Conservation (phyloP, 441 rosid genomes). For the Eruca vesicaria region DNA sequence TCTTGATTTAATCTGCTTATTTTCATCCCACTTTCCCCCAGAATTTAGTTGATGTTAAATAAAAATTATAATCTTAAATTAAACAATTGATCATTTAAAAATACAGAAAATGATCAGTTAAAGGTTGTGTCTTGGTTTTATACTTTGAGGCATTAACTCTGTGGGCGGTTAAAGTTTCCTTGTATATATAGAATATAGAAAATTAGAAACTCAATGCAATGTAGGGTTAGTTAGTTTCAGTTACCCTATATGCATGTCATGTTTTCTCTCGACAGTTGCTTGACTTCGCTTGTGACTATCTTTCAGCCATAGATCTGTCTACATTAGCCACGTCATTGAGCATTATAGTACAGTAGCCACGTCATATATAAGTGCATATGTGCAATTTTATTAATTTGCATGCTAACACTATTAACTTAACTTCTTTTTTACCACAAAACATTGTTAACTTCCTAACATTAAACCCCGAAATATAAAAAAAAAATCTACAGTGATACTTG, state of each 20-base stretch:
- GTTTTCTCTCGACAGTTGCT: slow-evolving; percentile 35
- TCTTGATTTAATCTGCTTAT: not conserved
- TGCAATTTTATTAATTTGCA: not conserved
- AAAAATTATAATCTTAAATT: not conserved
- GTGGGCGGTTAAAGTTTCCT: slow-evolving; percentile 20
- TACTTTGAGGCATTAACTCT: slow-evolving; percentile 24
- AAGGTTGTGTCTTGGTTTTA: slow-evolving; percentile 4
- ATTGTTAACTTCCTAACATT: not conserved
- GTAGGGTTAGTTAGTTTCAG: slow-evolving; percentile 35
- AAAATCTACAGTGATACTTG: not conserved
- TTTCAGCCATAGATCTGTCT: slow-evolving; percentile 5
- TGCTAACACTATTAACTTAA: not conserved
- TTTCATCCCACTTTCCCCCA: not conserved
- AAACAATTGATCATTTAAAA: not conserved
- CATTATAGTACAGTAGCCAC: too few relatives aligned
- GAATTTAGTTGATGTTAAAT: not conserved
- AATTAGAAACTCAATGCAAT: slow-evolving; percentile 12
- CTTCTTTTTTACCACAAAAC: too few relatives aligned
- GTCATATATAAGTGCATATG: not conserved
- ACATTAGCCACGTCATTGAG: slow-evolving; percentile 20
- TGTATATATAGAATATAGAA: slow-evolving; percentile 15
- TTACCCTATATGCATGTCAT: slow-evolving; percentile 32
- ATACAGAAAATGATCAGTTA: slow-evolving; percentile 14
- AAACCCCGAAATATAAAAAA: not conserved
- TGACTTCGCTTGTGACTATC: slow-evolving; percentile 24